These are phyloP conservation scores for Aspergillus neotritici DNA, from an alignment of 2,329 filamentous ascomycete genomes.

Conservation along the genomic window DNA sequence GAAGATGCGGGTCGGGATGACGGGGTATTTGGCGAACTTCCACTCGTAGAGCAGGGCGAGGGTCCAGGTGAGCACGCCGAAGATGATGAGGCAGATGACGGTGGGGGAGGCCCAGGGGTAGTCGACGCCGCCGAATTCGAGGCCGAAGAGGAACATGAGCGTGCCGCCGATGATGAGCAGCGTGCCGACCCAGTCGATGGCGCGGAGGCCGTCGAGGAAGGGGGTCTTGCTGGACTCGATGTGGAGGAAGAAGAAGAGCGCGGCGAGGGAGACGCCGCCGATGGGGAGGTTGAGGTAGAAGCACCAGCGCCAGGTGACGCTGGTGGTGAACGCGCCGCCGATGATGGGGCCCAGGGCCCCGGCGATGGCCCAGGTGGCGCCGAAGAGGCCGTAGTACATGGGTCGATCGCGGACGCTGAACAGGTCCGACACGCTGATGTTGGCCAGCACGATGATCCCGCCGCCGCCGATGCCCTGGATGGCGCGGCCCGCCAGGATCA, in stretches of 20 bases:
- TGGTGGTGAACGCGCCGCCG: slow-evolving; percentile 57
- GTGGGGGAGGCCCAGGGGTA: slow-evolving; percentile 70
- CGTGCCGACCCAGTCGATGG: slow-evolving; percentile 61
- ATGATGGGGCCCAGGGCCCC: slow-evolving; percentile 56
- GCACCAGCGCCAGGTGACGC: slow-evolving; percentile 56
- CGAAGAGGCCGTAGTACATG: slow-evolving; percentile 59
- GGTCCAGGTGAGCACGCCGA: slow-evolving; percentile 58
- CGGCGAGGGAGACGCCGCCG: slow-evolving; percentile 54
- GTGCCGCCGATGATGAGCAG: slow-evolving; percentile 67
- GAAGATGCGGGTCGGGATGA: slow-evolving; percentile 73
- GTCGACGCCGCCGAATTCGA: slow-evolving; percentile 74
- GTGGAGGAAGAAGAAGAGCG: slow-evolving; percentile 56
- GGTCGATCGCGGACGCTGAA: slow-evolving; percentile 57
- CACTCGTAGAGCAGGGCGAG: slow-evolving; percentile 70
- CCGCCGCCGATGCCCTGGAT: slow-evolving; percentile 61
- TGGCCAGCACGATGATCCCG: slow-evolving; percentile 58
- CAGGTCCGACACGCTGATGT: slow-evolving; percentile 59
- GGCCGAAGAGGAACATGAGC: slow-evolving; percentile 77
- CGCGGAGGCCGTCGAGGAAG: slow-evolving; percentile 51
- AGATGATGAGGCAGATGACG: slow-evolving; percentile 71
- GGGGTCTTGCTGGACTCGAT: slow-evolving; percentile 58
- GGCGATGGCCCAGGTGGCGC: slow-evolving; percentile 58
- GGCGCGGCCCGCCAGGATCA: slow-evolving; percentile 57
- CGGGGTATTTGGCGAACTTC: slow-evolving; percentile 66
- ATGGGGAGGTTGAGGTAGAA: slow-evolving; percentile 59